Evolutionary conservation across 345 rosid species (phyloP), one percentile per base, ranked within the genome.

Genomic region (Populus ilicifolia): DNA sequence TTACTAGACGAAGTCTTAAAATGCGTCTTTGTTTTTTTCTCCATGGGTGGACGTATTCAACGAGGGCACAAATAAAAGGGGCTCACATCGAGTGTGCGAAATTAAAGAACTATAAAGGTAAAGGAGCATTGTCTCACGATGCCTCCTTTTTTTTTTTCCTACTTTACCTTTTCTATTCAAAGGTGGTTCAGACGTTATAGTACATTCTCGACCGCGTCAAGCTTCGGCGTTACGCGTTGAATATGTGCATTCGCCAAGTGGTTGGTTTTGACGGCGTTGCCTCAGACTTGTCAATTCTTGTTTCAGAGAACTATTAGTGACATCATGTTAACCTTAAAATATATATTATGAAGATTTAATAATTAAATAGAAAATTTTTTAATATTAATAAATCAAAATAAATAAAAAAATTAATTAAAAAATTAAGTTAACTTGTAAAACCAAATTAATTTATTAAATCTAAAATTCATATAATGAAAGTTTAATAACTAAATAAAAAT

Each of bases 181-280:
- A 4, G 50, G 17, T 14, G 52, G 64, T 59, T 59, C 64, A 59
- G 64, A 1, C 64, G n/a, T 1, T 11, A 25, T 25, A 9, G 35
- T 9, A 8, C 35, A 5, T 17, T 25, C 71, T 56, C 18, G 78
- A 75, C 67, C 27, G 73, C 38, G 76, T 76, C 83, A 30, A 39
- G 77, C 68, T 76, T 81, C 65, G 67, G 80, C 25, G 5, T 69
- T 6, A 73, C 81, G 83, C 82, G 81, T 73, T 78, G 52, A 56
- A 64, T 61, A 39, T 73, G 56, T 76, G 71, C 69, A 39, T 65
- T 56, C 78, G 74, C 69, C 21, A 71, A 78, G 77, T 44, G 50
- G 14, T 30, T 44, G 50, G 14, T 30, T 65, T 73, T 76, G 80
- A 82, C 77, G 69, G 66, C 23, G 66, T 66, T 62, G 54, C 25